phyloP scores from a whole-genome alignment of 805 yeast genomes.

The Pachysolen tannophilus region DNA sequence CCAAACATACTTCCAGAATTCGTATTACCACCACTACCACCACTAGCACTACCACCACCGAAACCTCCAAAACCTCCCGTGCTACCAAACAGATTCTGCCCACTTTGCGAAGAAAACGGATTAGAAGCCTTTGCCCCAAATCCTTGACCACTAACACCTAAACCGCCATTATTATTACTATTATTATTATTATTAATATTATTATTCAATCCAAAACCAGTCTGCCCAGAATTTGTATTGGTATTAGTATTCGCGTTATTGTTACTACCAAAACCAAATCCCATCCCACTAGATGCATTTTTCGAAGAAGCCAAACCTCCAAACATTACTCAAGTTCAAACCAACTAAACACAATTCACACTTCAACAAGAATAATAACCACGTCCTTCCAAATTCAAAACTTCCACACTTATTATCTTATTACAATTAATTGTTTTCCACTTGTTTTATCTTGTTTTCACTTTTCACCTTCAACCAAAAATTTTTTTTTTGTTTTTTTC shows the following conservation, averaged over 20 bases:
- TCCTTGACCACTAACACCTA: neutral
- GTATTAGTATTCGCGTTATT: neutral
- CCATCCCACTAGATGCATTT: neutral
- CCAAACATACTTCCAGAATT: conserved; percentile 15
- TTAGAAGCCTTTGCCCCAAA: conserved; percentile 16
- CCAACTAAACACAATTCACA: too few species aligned
- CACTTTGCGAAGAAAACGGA: conserved; percentile 3
- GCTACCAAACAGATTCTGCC: neutral
- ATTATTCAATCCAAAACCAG: neutral
- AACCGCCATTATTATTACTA: neutral
- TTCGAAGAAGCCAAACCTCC: conserved; percentile 6
- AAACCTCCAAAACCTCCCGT: conserved; percentile 12
- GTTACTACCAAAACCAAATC: conserved; percentile 5
- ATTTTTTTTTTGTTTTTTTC: too few species aligned
- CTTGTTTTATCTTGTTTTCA: neutral
- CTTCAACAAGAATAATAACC: too few species aligned
- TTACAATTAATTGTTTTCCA: neutral
- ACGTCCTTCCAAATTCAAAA: too few species aligned
- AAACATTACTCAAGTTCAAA: conserved; percentile 1
- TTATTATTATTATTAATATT: neutral
- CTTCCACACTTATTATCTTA: neutral
- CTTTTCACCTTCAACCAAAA: neutral
- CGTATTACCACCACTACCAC: conserved; percentile 14
- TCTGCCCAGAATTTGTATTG: conserved; percentile 4
- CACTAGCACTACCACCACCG: conserved; percentile 17